phyloP scores from a whole-genome alignment of 257 asterid species.

The Rhazya stricta region DNA sequence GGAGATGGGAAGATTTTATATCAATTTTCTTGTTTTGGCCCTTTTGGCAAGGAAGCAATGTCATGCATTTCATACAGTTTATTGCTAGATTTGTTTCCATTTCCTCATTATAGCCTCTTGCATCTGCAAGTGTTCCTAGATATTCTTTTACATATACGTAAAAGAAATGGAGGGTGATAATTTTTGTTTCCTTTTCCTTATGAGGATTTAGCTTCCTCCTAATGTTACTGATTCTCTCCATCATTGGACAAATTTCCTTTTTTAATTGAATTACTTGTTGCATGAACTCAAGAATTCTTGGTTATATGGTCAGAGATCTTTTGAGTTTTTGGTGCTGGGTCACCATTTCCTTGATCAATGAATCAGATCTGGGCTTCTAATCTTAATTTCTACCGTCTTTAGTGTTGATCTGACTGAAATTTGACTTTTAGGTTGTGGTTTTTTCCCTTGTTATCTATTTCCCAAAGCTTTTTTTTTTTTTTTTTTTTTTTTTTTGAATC shows the following conservation, averaged over 20 bases:
- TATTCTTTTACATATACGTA: too few relatives aligned
- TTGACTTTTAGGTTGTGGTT: background rate
- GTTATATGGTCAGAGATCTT: background rate
- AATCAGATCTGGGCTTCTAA: background rate
- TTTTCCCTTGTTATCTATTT: background rate
- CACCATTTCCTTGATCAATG: background rate
- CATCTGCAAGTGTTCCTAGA: background rate
- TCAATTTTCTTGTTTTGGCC: background rate
- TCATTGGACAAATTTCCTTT: background rate
- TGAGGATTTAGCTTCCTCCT: background rate
- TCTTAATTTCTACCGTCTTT: too few relatives aligned
- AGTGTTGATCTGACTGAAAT: background rate
- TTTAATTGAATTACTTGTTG: background rate
- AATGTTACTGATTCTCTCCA: background rate
- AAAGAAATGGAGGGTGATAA: background rate
- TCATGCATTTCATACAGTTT: background rate
- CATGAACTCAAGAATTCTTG: background rate
- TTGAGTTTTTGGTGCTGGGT: background rate
- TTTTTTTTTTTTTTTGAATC: background rate
- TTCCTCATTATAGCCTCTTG: background rate
- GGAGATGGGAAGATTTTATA: background rate
- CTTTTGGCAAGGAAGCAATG: background rate
- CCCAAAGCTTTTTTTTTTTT: background rate
- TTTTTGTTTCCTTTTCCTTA: background rate
- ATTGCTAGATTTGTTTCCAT: too few relatives aligned